These are phyloP conservation scores for Penicillium sp. DNA, from an alignment of 2,329 filamentous ascomycete species.

Conservation along the genomic window DNA sequence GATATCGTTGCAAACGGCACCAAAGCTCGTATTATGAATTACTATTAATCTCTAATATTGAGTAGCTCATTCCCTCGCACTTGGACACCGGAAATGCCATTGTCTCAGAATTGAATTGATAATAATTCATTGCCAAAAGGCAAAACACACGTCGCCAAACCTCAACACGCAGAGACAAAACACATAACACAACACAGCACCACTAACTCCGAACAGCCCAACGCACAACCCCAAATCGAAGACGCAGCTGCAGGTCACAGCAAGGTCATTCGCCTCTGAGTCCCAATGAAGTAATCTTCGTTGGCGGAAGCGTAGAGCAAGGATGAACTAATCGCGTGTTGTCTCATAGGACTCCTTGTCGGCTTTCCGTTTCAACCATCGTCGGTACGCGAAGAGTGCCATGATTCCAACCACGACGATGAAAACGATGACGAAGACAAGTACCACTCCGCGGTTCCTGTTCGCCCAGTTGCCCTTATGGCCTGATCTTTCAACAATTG, in stretches of 20 bases:
- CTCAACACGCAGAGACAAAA: background rate
- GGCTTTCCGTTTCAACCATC: constrained; percentile 35
- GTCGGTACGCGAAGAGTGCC: constrained; percentile 50
- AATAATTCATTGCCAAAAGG: too few relatives aligned
- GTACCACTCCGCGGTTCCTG: constrained; percentile 57
- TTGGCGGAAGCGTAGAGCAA: background rate
- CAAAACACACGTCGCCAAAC: background rate
- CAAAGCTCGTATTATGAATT: background rate
- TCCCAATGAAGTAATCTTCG: background rate
- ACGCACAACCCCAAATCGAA: too few relatives aligned
- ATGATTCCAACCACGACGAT: constrained; percentile 53
- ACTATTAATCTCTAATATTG: background rate
- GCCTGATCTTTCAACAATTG: constrained; percentile 24
- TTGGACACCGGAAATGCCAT: background rate
- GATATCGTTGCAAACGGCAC: background rate
- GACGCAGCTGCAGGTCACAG: background rate
- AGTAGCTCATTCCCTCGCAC: background rate
- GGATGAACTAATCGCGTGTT: background rate
- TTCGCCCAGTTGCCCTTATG: constrained; percentile 52
- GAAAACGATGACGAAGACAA: constrained; percentile 62
- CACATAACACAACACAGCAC: background rate
- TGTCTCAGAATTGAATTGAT: too few relatives aligned
- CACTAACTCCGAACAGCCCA: background rate
- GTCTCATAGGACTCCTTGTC: constrained; percentile 24
- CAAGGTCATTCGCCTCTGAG: background rate